Percentiles rank a stretch among this genome's conserved stretches.
Evolutionary conservation across 441 rosid species (phyloP).

Genomic region (Adansonia gregorii): DNA sequence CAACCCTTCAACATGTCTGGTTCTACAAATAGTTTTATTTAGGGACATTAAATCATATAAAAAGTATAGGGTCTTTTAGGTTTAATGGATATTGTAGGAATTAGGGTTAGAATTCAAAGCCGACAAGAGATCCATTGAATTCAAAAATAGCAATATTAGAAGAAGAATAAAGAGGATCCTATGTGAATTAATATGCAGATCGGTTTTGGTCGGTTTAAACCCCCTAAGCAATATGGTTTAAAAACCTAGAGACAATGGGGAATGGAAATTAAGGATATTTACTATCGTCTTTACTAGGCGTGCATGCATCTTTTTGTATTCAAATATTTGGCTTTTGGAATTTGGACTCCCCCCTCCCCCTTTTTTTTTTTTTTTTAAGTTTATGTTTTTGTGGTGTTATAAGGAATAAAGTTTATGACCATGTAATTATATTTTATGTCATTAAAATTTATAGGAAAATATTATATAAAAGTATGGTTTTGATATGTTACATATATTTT

Average conservation of each 20-base stretch:
- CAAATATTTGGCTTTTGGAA: slow-evolving; percentile 7
- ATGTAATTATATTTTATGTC: neutral
- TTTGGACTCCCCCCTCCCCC: neutral
- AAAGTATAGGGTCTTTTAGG: too few species aligned
- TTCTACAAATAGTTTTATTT: too few species aligned
- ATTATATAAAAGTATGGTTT: too few species aligned
- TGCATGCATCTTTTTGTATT: slow-evolving; percentile 9
- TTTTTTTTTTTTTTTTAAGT: neutral
- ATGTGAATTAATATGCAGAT: neutral
- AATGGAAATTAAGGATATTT: neutral
- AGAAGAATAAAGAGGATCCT: neutral
- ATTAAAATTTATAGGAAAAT: too few species aligned
- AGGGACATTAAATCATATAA: too few species aligned
- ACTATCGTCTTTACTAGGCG: slow-evolving; percentile 15
- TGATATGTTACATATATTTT: neutral
- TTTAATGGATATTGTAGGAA: too few species aligned
- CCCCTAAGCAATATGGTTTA: too few species aligned
- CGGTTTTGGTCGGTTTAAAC: too few species aligned
- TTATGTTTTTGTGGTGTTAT: neutral
- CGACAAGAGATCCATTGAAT: too few species aligned
- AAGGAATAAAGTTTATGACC: neutral
- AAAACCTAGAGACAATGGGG: neutral
- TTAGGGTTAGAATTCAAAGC: too few species aligned
- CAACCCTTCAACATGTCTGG: too few species aligned
- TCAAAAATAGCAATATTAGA: neutral